Base-by-base conservation (phyloP, 1,284 basidiomycete genomes). In the Marasmius sp. region DNA sequence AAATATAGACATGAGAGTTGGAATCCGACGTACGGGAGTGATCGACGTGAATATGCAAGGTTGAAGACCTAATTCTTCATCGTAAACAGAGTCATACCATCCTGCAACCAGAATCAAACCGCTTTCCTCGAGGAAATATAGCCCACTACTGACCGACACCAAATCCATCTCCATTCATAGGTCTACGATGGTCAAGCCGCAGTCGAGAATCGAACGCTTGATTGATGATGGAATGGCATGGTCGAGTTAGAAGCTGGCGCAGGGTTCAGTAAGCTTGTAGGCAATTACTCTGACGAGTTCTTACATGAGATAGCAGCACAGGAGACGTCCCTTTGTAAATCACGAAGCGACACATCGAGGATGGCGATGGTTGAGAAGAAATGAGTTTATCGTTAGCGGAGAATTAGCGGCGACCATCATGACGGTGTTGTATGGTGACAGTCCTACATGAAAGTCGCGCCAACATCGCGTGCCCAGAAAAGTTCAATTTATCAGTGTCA, bases 41-140 rank as follows among this genome's bases (percentile, higher is more conserved):
- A 97, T 90, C n/a, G 92, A 93, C 57, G 95, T 98, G 76, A 98
- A 98, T 64, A 98, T 93, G 75, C 97, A 98, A 9, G 96, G 96
- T 68, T 94, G 88, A 64, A 82, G 85, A 51, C 92, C 92, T 37
- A 94, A 82, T 71, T 94, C 89, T 69, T 91, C 86, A 68, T 95
- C 92, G 68, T 86, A 85, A 18, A 85, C 81, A 16, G 86, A 86
- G 74, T 93, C 93, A 72, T 94, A 95, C 93, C 93, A 95, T 5
- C 91, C 92, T 90, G 64, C 22, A 38, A 20, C 16, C 36, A 8
- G 37, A 14, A 37, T 43, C n/a, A 59, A 20, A 10, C 39, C 10
- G 20, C 57, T 20, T 54, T 43, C 7, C 59, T 57, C 57, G 14
- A 39, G 27, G 16, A 33, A 10, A n/a, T 10, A 16, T 27, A 54